These are phyloP conservation scores for Solidago caesia DNA, from an alignment of 129 eudicot genomes.

Conservation along the genomic window DNA sequence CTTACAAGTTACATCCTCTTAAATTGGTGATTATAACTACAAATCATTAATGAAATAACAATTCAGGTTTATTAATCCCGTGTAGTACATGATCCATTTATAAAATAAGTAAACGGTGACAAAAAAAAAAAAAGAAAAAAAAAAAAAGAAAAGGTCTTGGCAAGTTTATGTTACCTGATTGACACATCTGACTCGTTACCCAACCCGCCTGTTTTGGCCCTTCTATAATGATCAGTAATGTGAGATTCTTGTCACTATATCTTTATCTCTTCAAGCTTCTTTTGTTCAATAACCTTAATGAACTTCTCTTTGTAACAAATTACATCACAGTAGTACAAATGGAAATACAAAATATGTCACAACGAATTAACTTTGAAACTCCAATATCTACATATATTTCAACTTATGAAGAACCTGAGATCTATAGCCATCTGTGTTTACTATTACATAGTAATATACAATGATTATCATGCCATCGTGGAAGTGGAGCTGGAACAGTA, in stretches of 20 bases:
- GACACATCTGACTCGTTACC: not conserved
- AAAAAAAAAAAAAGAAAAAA: too few relatives aligned
- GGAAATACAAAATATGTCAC: not conserved
- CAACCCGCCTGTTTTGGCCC: not conserved
- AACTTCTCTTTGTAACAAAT: slow-evolving; percentile 1
- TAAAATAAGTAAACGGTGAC: too few relatives aligned
- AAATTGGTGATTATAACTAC: too few relatives aligned
- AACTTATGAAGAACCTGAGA: not conserved
- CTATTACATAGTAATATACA: not conserved
- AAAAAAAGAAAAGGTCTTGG: too few relatives aligned
- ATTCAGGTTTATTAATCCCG: too few relatives aligned
- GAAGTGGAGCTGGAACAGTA: slow-evolving; percentile 16
- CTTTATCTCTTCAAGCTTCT: not conserved
- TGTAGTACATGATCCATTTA: too few relatives aligned
- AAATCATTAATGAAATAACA: too few relatives aligned
- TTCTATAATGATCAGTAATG: not conserved
- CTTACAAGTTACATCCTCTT: too few relatives aligned
- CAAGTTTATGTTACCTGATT: not conserved
- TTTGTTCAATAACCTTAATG: not conserved
- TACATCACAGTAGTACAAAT: slow-evolving; percentile 4
- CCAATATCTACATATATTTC: not conserved
- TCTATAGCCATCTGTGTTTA: not conserved
- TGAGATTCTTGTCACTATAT: not conserved
- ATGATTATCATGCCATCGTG: slow-evolving; percentile 16
- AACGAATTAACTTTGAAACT: not conserved